Evolutionary conservation across 257 asterid genomes (phyloP).

Genomic region (Echites panduratus): DNA sequence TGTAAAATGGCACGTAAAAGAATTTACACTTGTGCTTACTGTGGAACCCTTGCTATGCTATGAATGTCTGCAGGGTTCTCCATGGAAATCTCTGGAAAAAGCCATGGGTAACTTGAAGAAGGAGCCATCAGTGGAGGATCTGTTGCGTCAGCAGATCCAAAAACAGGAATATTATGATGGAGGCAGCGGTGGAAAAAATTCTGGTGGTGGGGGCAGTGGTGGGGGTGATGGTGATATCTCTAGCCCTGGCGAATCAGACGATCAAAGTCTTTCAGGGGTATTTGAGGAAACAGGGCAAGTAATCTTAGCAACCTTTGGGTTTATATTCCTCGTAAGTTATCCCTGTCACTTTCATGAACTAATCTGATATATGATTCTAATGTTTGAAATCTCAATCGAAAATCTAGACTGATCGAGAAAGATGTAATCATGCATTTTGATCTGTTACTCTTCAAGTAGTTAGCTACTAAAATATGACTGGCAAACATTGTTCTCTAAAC

Average conservation of each 20-base stretch:
- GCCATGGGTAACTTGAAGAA: slow-evolving; percentile 51
- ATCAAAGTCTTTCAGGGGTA: slow-evolving; percentile 30
- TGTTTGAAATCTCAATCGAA: background rate
- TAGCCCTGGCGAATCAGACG: slow-evolving; percentile 46
- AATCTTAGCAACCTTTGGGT: slow-evolving; percentile 46
- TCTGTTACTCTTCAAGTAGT: background rate
- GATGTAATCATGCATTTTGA: background rate
- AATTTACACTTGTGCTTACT: background rate
- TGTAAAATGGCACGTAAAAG: background rate
- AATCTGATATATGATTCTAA: background rate
- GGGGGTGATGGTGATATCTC: slow-evolving; percentile 28
- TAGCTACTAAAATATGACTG: background rate
- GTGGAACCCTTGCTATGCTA: background rate
- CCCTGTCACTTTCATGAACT: slow-evolving; percentile 9
- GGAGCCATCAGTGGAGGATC: slow-evolving; percentile 55
- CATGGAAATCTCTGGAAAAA: slow-evolving; percentile 60
- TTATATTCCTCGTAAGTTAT: slow-evolving; percentile 53
- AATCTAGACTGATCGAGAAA: background rate
- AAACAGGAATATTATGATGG: slow-evolving; percentile 62
- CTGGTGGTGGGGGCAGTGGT: slow-evolving; percentile 48
- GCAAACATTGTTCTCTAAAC: background rate
- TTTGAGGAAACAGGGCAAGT: slow-evolving; percentile 58
- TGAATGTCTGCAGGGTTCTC: slow-evolving; percentile 44
- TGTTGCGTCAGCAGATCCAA: slow-evolving; percentile 66
- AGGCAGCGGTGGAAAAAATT: slow-evolving; percentile 42